phyloP scores from a whole-genome alignment of 2,329 filamentous ascomycete genomes.

The Xylaria arbuscula region DNA sequence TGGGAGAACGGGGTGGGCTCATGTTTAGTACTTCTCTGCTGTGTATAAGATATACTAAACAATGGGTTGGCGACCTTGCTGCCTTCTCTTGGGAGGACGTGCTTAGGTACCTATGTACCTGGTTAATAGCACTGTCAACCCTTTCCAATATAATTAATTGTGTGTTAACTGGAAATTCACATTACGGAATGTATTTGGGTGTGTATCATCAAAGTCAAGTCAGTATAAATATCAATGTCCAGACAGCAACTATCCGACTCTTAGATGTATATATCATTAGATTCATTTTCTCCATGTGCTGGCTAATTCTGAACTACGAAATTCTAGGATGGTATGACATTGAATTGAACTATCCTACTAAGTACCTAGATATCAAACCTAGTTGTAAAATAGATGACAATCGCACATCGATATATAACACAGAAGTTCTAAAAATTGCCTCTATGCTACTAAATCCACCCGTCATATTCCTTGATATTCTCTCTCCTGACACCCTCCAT shows the following conservation, averaged over 20 bases:
- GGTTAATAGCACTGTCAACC: neutral
- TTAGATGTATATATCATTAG: neutral
- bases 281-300: neutral
- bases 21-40: neutral
- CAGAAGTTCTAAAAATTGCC: neutral
- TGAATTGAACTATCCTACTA: neutral
- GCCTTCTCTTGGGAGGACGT: neutral
- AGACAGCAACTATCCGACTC: neutral
- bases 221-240: neutral
- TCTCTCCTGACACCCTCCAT: constrained; percentile 50
- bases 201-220: neutral
- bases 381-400: neutral
- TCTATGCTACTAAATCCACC: constrained; percentile 42
- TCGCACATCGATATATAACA: constrained; percentile 11
- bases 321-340: neutral
- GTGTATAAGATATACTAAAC: neutral
- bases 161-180: neutral
- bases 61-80: neutral
- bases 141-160: neutral
- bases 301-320: neutral
- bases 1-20: neutral
- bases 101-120: neutral
- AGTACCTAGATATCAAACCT: neutral
- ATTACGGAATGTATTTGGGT: neutral
- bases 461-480: constrained; percentile 45